Percentiles rank a stretch among this genome's conserved stretches.
phyloP scores from a whole-genome alignment of 495 filamentous ascomycete species.

The Annulohypoxylon stygium region DNA sequence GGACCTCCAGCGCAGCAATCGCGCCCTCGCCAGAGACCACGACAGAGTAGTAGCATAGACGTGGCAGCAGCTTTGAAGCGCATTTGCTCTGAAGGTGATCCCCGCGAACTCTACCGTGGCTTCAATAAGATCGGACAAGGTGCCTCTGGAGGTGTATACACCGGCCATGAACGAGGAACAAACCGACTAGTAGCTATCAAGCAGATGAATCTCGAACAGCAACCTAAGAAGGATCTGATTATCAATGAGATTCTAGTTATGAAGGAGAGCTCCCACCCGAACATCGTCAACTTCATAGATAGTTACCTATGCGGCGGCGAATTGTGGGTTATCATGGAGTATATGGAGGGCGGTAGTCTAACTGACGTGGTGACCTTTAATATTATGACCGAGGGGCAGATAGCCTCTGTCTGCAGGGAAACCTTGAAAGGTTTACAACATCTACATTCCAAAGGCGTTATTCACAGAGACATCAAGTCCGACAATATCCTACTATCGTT shows the following conservation, averaged over 20 bases:
- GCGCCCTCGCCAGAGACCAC: slow-evolving; percentile 79
- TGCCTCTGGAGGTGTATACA: slow-evolving; percentile 95
- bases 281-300: slow-evolving; percentile 99
- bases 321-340: slow-evolving; percentile 99
- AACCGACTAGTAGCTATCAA: slow-evolving; percentile 97
- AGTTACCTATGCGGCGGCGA: slow-evolving; percentile 90
- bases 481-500: slow-evolving; percentile 96
- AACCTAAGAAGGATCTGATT: slow-evolving; percentile 98
- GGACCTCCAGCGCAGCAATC: slow-evolving; percentile 65
- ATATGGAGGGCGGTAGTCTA: slow-evolving; percentile 97
- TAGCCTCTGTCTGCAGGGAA: slow-evolving; percentile 94
- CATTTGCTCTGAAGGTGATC: slow-evolving; percentile 91
- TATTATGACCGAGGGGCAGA: slow-evolving; percentile 97
- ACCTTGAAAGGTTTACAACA: slow-evolving; percentile 93
- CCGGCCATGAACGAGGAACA: slow-evolving; percentile 84
- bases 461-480: slow-evolving; percentile 98
- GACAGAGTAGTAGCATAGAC: slow-evolving; percentile 80
- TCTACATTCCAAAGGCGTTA: slow-evolving; percentile 96
- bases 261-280: slow-evolving; percentile 98
- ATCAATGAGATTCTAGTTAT: slow-evolving; percentile 99
- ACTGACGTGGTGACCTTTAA: slow-evolving; percentile 99
- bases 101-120: slow-evolving; percentile 84
- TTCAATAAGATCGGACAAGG: slow-evolving; percentile 98
- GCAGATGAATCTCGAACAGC: slow-evolving; percentile 98
- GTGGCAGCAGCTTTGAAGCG: slow-evolving; percentile 84